These are phyloP conservation scores for Capsicum baccatum DNA, from an alignment of 257 asterid species.

Conservation along the genomic window DNA sequence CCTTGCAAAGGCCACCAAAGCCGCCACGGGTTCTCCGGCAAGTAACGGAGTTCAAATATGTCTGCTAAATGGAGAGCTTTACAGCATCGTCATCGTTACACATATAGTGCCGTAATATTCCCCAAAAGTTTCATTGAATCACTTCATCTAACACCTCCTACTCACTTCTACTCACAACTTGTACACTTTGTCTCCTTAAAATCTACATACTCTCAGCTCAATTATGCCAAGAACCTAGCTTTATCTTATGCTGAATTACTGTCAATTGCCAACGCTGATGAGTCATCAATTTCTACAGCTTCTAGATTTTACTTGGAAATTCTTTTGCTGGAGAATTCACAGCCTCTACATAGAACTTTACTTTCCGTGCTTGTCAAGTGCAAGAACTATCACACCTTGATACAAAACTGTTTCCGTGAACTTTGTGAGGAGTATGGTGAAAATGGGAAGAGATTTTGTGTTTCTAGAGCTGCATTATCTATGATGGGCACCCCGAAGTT, in stretches of 20 bases:
- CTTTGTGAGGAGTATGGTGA: conserved; percentile 77
- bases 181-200: conserved; percentile 65
- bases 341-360: conserved; percentile 80
- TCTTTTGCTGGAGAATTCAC: conserved; percentile 78
- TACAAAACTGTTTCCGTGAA: conserved; percentile 59
- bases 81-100: conserved; percentile 95
- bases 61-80: conserved; percentile 97
- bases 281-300: conserved; percentile 49
- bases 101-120: conserved; percentile 72
- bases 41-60: conserved; percentile 40
- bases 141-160: conserved; percentile 59
- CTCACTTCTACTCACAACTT: conserved; percentile 58
- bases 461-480: conserved; percentile 85
- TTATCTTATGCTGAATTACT: conserved; percentile 61
- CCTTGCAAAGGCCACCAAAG: neutral
- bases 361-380: conserved; percentile 74
- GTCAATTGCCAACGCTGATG: conserved; percentile 51
- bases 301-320: conserved; percentile 67
- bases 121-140: conserved; percentile 68
- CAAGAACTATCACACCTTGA: conserved; percentile 50
- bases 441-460: conserved; percentile 74
- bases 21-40: neutral
- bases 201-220: conserved; percentile 88
- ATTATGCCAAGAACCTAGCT: conserved; percentile 68
- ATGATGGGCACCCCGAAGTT: conserved; percentile 91